These are phyloP conservation scores for Tricholoma sp. DNA, from an alignment of 768 basidiomycete species.

Conservation along the genomic window DNA sequence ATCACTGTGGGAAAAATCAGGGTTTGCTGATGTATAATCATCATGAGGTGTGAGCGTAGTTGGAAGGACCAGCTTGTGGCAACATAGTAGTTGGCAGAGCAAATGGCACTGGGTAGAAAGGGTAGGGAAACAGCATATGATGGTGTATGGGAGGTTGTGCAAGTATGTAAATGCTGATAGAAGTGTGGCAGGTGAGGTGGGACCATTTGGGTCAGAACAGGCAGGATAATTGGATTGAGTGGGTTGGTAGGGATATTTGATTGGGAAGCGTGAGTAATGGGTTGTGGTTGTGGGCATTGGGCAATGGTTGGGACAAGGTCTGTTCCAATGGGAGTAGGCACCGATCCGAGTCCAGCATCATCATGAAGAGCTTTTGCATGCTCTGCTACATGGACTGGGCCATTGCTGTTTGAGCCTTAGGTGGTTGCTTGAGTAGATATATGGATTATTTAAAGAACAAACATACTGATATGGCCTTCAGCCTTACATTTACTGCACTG, in stretches of 20 bases:
- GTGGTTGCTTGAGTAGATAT: neutral
- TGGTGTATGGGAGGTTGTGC: neutral
- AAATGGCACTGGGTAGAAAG: neutral
- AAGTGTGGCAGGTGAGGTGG: neutral
- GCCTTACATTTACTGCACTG: neutral
- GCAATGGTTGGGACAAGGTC: neutral
- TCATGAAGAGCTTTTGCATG: neutral
- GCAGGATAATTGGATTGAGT: neutral
- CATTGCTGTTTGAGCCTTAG: neutral
- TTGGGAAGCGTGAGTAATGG: neutral
- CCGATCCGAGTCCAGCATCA: neutral
- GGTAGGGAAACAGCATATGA: neutral
- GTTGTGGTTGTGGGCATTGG: neutral
- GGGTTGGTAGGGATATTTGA: neutral
- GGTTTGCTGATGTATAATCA: too few species aligned
- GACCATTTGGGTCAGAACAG: neutral
- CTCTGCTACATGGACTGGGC: neutral
- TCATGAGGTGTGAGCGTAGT: neutral
- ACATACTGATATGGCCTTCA: neutral
- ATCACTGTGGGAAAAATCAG: too few species aligned
- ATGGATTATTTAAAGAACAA: neutral
- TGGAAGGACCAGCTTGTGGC: neutral
- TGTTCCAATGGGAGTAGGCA: neutral
- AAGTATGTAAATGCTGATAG: neutral
- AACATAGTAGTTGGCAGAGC: too few species aligned